Evolutionary conservation across 2,329 filamentous ascomycete genomes (phyloP).

Genomic region (Didymella arachidicola): DNA sequence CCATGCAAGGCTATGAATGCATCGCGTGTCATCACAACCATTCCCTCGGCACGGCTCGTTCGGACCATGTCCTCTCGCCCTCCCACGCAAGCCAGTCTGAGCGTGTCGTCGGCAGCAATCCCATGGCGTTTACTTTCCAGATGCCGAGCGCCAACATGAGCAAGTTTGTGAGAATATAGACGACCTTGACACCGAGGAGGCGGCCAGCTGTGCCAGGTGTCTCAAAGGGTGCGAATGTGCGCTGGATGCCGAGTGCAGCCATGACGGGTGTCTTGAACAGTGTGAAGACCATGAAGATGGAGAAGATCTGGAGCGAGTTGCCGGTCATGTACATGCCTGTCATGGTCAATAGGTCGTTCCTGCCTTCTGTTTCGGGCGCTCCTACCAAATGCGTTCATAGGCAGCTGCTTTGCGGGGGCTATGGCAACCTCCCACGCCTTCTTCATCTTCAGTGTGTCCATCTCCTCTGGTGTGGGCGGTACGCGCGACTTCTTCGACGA

Average conservation of each 20-base stretch:
- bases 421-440: slow-evolving; percentile 98
- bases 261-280: slow-evolving; percentile 95
- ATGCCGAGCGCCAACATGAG: slow-evolving; percentile 83
- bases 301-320: slow-evolving; percentile 97
- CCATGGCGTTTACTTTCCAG: slow-evolving; percentile 98
- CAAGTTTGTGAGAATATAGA: slow-evolving; percentile 88
- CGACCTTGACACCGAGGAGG: slow-evolving; percentile 82
- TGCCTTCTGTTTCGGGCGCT: not conserved
- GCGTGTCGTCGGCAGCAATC: slow-evolving; percentile 91
- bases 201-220: slow-evolving; percentile 77
- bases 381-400: slow-evolving; percentile 93
- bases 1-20: slow-evolving; percentile 11
- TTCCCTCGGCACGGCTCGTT: slow-evolving; percentile 47
- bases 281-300: slow-evolving; percentile 99
- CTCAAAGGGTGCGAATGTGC: slow-evolving; percentile 90
- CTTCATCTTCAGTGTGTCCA: slow-evolving; percentile 95
- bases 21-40: slow-evolving; percentile 35
- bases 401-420: slow-evolving; percentile 89
- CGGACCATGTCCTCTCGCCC: slow-evolving; percentile 63
- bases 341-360: slow-evolving; percentile 6
- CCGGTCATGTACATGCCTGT: slow-evolving; percentile 97
- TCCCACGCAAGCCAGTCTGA: slow-evolving; percentile 99
- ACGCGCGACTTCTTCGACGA: slow-evolving; percentile 62
- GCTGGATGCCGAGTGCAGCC: slow-evolving; percentile 81
- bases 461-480: slow-evolving; percentile 79